phyloP scores from a whole-genome alignment of 441 rosid species.

The Lepidium campestre region DNA sequence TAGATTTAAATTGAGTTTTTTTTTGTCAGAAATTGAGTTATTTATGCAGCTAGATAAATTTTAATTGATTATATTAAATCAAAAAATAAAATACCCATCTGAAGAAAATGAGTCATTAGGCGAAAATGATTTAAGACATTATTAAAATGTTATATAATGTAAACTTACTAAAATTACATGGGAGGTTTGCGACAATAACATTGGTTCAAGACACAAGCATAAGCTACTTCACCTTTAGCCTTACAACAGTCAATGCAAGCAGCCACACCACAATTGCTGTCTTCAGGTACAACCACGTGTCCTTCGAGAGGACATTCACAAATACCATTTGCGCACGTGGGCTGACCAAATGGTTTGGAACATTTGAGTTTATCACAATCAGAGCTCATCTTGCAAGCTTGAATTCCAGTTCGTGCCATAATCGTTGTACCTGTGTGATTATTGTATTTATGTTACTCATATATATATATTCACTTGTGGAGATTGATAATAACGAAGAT shows the following conservation, averaged over 20 bases:
- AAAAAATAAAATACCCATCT: too few relatives aligned
- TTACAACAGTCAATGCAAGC: background rate
- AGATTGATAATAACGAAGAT: background rate
- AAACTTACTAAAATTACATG: background rate
- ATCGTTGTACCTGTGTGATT: background rate
- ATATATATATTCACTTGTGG: background rate
- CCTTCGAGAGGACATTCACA: background rate
- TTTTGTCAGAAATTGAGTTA: too few relatives aligned
- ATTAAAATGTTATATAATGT: background rate
- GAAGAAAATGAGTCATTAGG: too few relatives aligned
- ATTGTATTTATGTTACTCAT: background rate
- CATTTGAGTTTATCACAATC: background rate
- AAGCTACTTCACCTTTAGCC: background rate
- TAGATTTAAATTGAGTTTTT: too few relatives aligned
- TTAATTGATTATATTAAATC: too few relatives aligned
- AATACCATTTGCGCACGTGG: background rate
- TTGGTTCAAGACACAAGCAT: background rate
- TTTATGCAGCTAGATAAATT: too few relatives aligned
- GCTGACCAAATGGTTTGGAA: background rate
- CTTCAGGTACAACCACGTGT: background rate
- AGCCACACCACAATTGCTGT: slow-evolving; percentile 1
- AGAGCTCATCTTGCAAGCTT: background rate
- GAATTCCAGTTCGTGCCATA: background rate
- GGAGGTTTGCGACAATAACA: slow-evolving; percentile 5
- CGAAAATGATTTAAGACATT: too few relatives aligned